Percentiles rank a stretch among this genome's conserved stretches.
Evolutionary conservation across 352 stramenopile species (phyloP).

Genomic region (Phytophthora tubulina): DNA sequence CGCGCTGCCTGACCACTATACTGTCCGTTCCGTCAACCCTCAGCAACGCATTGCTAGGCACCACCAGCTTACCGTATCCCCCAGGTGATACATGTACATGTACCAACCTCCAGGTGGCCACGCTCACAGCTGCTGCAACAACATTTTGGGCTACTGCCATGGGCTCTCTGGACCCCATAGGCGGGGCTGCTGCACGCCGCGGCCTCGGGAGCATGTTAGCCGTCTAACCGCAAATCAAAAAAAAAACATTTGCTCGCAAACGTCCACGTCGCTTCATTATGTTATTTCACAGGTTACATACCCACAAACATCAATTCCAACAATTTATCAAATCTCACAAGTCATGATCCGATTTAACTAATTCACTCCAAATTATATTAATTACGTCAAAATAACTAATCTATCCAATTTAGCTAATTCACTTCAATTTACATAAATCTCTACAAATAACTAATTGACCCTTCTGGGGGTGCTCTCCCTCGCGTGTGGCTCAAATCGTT

Average conservation of each 20-base stretch:
- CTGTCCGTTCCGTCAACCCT: background rate
- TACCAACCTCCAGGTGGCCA: background rate
- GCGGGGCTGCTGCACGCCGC: too few species aligned
- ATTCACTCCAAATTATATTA: background rate
- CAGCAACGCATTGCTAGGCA: too few species aligned
- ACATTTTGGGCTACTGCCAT: too few species aligned
- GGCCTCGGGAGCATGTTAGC: too few species aligned
- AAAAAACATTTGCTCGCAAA: constrained; percentile 1
- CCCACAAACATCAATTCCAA: background rate
- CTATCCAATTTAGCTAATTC: too few species aligned
- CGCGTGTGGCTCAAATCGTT: constrained; percentile 36
- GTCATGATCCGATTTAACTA: background rate
- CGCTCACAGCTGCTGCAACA: background rate
- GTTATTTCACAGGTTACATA: constrained; percentile 1
- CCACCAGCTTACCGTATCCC: too few species aligned
- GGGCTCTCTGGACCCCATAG: too few species aligned
- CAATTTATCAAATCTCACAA: background rate
- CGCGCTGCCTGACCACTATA: background rate
- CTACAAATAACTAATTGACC: constrained; percentile 2
- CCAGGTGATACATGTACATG: too few species aligned
- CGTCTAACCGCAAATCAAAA: too few species aligned
- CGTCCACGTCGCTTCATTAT: constrained; percentile 21
- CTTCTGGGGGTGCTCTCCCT: constrained; percentile 20
- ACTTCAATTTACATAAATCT: background rate
- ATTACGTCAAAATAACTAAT: too few species aligned